Base-by-base conservation (phyloP, 345 rosid genomes). In the Capsella bursapastoris region DNA sequence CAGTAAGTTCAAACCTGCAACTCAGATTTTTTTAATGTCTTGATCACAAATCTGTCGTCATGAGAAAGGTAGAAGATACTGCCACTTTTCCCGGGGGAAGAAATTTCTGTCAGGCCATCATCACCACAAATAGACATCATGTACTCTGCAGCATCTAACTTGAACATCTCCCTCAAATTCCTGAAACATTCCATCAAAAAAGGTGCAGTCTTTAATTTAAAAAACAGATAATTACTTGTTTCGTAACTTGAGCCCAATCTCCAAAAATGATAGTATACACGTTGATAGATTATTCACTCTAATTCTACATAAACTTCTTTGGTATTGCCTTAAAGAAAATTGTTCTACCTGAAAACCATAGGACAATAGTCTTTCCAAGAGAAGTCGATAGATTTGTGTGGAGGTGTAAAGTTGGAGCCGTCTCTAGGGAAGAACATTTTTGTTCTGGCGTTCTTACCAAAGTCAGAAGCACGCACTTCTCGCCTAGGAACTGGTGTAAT, bases 101-200 rank as follows among this genome's bases (percentile, higher is more conserved):
- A 82, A 82, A 87, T 70, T 81, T 88, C 96, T 68, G 84, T 87
- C 13, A 94, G 85, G 76, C 97, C 97, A 80, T 94, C 92, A 78
- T 89, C 93, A 49, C 97, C 97, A 79, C 98, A 94, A 28, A 94
- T 91, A 80, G 98, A 94, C 98, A 94, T 94, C 98, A 94, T 91
- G 83, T 87, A 94, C 79, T 94, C 98, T 4, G 98, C 98, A 59
- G 97, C 92, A 87, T 94, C 96, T 80, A 94, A 81, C 84, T 87
- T 88, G 85, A 94, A 94, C 97, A 94, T 83, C 84, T 94, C 93
- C 83, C 98, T 87, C 77, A 94, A 76, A 81, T 91, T 91, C 93
- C 98, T 94, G 83, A 72, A 78, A 64, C 57, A 49, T 6, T 49
- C 14, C 61, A 56, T 64, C 48, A 13, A n/a, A 68, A 49, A n/a